phyloP scores from a whole-genome alignment of 306 rosid genomes.

The Nissolia schottii region DNA sequence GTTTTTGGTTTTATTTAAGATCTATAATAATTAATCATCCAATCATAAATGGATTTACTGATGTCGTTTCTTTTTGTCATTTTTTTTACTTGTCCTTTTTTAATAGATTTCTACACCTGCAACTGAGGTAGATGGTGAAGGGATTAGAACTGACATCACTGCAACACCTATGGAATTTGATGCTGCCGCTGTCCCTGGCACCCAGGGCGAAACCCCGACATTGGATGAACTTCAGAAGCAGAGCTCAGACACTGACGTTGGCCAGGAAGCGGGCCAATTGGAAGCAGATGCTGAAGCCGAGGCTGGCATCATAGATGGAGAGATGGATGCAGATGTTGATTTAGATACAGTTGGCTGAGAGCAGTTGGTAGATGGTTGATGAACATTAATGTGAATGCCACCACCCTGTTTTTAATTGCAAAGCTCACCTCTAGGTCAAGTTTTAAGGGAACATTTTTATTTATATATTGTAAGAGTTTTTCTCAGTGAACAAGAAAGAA shows the following conservation, averaged over 20 bases:
- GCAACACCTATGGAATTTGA: slow-evolving; percentile 62
- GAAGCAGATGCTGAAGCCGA: slow-evolving; percentile 83
- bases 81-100: background rate
- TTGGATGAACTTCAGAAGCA: slow-evolving; percentile 78
- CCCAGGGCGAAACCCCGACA: slow-evolving; percentile 58
- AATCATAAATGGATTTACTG: background rate
- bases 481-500: too few species aligned
- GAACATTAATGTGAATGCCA: too few species aligned
- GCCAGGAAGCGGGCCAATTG: slow-evolving; percentile 81
- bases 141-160: slow-evolving; percentile 47
- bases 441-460: too few species aligned
- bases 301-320: slow-evolving; percentile 80
- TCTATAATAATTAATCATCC: background rate
- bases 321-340: slow-evolving; percentile 72
- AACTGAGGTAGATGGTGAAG: slow-evolving; percentile 72
- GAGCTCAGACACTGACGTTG: slow-evolving; percentile 70
- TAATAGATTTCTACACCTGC: slow-evolving; percentile 56
- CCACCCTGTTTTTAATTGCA: too few species aligned
- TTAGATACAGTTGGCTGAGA: too few species aligned
- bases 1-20: background rate
- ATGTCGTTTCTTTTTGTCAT: background rate
- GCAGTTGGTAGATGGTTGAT: too few species aligned
- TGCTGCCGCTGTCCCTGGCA: slow-evolving; percentile 34
- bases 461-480: too few species aligned
- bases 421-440: too few species aligned